Evolutionary conservation across 352 stramenopile species (phyloP).

Genomic region (Globisporangium cederbergense): DNA sequence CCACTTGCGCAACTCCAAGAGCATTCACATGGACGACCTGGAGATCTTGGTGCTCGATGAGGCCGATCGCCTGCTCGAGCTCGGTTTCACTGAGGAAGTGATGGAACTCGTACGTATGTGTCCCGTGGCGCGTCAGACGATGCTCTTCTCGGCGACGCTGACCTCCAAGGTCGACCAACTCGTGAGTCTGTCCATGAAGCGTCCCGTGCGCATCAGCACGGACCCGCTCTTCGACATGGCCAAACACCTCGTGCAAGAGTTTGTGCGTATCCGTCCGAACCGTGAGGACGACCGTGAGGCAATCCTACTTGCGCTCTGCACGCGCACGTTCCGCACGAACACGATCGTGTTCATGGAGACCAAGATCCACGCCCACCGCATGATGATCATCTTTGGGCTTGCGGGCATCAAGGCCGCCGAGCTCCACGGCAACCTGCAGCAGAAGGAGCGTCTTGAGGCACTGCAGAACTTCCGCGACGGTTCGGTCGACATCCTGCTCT

Average conservation of each 20-base stretch:
- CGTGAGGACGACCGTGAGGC: constrained; percentile 93
- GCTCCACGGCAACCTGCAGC: constrained; percentile 97
- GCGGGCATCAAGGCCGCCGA: constrained; percentile 96
- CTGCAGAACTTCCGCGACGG: constrained; percentile 96
- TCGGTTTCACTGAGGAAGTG: constrained; percentile 98
- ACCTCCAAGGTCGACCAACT: constrained; percentile 98
- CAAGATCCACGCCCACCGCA: constrained; percentile 94
- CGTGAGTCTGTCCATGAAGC: constrained; percentile 96
- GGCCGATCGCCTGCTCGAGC: constrained; percentile 95
- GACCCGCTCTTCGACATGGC: constrained; percentile 95
- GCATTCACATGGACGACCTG: constrained; percentile 96
- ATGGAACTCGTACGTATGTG: constrained; percentile 95
- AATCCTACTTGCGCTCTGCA: constrained; percentile 94
- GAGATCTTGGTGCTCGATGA: constrained; percentile 96
- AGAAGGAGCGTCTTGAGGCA: constrained; percentile 95
- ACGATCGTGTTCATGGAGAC: constrained; percentile 99
- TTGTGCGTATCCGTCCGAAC: constrained; percentile 92
- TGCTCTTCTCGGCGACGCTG: constrained; percentile 99
- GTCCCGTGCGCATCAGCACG: constrained; percentile 93
- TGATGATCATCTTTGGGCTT: constrained; percentile 96
- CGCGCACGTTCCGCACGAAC: constrained; percentile 92
- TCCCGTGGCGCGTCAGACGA: constrained; percentile 94
- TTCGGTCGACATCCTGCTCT: constrained; percentile 95
- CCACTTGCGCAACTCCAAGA: constrained; percentile 96
- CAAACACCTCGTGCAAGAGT: constrained; percentile 97